These are phyloP conservation scores for Globisporangium nunn DNA, from an alignment of 352 stramenopile species.

Conservation along the genomic window DNA sequence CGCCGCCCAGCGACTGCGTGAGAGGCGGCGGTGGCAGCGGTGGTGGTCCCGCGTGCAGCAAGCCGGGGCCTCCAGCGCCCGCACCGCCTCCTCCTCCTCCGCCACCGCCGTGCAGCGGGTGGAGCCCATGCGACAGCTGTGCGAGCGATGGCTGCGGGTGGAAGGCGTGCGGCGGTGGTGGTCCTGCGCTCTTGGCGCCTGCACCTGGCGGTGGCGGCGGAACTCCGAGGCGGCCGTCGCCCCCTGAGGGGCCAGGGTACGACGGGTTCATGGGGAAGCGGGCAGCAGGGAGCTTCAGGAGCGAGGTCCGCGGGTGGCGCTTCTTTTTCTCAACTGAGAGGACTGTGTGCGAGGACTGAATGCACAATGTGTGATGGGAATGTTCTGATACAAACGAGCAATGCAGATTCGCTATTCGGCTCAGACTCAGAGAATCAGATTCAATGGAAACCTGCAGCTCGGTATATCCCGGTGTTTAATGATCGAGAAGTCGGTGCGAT, in stretches of 20 bases:
- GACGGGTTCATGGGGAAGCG: slow-evolving; percentile 57
- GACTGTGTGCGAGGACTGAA: too few relatives aligned
- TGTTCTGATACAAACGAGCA: too few relatives aligned
- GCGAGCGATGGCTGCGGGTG: slow-evolving; percentile 60
- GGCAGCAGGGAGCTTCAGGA: too few relatives aligned
- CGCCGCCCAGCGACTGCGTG: slow-evolving; percentile 28
- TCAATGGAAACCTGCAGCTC: not conserved
- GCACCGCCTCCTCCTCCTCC: slow-evolving; percentile 6
- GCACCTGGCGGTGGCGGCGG: slow-evolving; percentile 21
- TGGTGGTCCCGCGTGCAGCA: slow-evolving; percentile 53
- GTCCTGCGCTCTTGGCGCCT: slow-evolving; percentile 28
- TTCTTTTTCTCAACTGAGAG: slow-evolving; percentile 19
- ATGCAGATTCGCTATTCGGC: too few relatives aligned
- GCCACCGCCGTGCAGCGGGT: slow-evolving; percentile 62
- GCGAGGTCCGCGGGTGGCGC: not conserved
- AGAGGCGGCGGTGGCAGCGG: slow-evolving; percentile 60
- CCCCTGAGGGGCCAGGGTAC: slow-evolving; percentile 56
- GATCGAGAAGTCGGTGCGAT: too few relatives aligned
- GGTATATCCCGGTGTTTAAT: too few relatives aligned
- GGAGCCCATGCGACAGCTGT: slow-evolving; percentile 50
- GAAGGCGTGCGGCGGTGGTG: slow-evolving; percentile 41
- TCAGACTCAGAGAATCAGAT: not conserved
- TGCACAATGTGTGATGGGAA: too few relatives aligned
- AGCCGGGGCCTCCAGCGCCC: slow-evolving; percentile 1
- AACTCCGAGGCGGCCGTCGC: slow-evolving; percentile 42